Evolutionary conservation across 2,329 filamentous ascomycete species (phyloP), one percentile per base, ranked within the genome.

Genomic region (Thelonectria olida): DNA sequence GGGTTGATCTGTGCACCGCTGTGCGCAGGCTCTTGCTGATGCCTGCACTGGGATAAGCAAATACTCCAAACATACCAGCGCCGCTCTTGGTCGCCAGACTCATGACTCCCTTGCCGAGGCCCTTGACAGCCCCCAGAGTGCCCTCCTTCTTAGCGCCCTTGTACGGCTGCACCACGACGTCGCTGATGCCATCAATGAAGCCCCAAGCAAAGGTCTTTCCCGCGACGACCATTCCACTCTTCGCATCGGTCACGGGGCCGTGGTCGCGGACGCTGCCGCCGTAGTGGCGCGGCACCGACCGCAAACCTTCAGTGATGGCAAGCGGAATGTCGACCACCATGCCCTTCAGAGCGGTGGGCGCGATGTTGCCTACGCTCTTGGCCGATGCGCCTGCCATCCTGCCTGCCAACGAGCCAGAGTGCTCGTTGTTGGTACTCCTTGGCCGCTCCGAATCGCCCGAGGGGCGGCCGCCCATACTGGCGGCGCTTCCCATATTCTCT

Each of bases 301-400:
- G 55, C 15, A 58, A 61, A 0, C 66, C 68, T 58, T 70, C 68
- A 1, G 68, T 48, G 0, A 70, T 28, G 0, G 68, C 66, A 1
- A 66, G 7, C 12, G 68, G 48, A 20, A 65, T 12, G n/a, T n/a
- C n/a, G 28, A 67, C 1, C 10, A 64, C 1, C 28, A 52, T 9
- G 17, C 68, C 38, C 12, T 62, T 57, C 4, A 10, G 56, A 15
- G 65, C 64, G 7, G 49, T 10, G 7, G 63, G 62, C 42, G 66
- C 56, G 10, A 70, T 66, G 1, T 48, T 58, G 2, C 66, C 59
- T 0, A 66, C 53, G 0, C 67, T 61, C 0, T 58, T 58, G 0
- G 64, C 68, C n/a, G n/a, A n/a, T n/a, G n/a, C n/a, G n/a, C n/a
- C n/a, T n/a, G n/a, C n/a, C n/a, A n/a, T n/a, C n/a, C n/a, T n/a